phyloP scores from a whole-genome alignment of 345 rosid species.

The Salix brachista region DNA sequence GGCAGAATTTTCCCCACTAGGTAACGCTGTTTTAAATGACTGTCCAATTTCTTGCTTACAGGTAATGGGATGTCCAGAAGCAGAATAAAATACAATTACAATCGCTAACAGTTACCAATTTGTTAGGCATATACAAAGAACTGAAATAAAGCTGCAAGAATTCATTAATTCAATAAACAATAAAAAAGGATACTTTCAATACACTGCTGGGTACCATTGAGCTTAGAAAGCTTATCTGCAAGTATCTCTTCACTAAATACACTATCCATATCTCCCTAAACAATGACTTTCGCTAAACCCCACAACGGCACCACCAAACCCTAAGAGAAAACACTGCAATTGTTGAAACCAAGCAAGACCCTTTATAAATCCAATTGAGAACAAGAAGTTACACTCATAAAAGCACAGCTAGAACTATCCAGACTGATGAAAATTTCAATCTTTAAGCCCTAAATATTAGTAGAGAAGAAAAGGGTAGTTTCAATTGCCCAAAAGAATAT shows the following conservation, averaged over 20 bases:
- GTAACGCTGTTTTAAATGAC: background rate
- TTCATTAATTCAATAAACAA: background rate
- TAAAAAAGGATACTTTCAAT: conserved; percentile 79
- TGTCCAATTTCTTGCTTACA: background rate
- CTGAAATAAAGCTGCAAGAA: background rate
- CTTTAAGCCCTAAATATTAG: conserved; percentile 12
- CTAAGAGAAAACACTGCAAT: background rate
- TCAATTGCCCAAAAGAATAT: background rate
- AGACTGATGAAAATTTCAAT: background rate
- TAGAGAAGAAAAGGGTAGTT: background rate
- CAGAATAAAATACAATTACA: background rate
- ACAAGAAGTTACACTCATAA: background rate
- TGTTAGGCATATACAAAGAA: background rate
- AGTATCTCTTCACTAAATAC: conserved; percentile 89
- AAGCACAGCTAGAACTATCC: background rate
- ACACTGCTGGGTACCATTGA: conserved; percentile 92
- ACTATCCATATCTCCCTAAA: conserved; percentile 71
- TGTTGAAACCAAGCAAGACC: background rate
- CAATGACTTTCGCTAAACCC: conserved; percentile 10
- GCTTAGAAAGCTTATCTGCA: conserved; percentile 94
- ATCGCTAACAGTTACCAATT: background rate
- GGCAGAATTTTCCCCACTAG: too few relatives aligned
- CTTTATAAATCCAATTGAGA: background rate
- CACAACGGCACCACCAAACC: background rate
- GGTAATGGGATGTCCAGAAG: background rate